These are phyloP conservation scores for Dalechampia spathulata DNA, from an alignment of 441 rosid genomes.

Conservation along the genomic window DNA sequence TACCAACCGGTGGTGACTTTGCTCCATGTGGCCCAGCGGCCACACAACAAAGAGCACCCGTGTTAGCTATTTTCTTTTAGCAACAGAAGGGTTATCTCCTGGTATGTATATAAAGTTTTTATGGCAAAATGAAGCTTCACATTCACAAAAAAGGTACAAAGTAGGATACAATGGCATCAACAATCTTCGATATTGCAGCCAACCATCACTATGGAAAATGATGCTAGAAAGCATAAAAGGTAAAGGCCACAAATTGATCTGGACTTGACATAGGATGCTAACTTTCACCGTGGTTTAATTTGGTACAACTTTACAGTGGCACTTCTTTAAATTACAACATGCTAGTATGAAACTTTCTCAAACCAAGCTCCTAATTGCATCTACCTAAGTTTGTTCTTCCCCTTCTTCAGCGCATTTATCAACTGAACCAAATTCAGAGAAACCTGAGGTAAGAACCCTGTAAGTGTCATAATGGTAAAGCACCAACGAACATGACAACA, in stretches of 20 bases:
- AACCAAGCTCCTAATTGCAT: neutral
- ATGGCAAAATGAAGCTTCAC: constrained; percentile 15
- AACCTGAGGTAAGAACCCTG: neutral
- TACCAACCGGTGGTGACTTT: constrained; percentile 36
- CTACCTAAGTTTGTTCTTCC: neutral
- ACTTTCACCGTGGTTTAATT: constrained; percentile 5
- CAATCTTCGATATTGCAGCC: constrained; percentile 1
- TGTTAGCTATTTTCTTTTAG: constrained; percentile 56
- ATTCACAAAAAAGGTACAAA: constrained; percentile 8
- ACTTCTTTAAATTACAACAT: constrained; percentile 1
- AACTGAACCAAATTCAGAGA: constrained; percentile 13
- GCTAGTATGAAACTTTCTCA: constrained; percentile 7
- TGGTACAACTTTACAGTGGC: neutral
- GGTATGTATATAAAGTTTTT: constrained; percentile 9
- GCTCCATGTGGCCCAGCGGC: constrained; percentile 89
- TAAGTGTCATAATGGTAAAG: neutral
- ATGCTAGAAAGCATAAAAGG: constrained; percentile 13
- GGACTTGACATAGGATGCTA: constrained; percentile 6
- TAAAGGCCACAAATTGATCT: constrained; percentile 2
- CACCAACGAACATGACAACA: neutral
- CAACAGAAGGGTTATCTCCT: constrained; percentile 19
- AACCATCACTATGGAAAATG: constrained; percentile 9
- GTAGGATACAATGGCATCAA: constrained; percentile 8
- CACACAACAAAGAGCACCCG: constrained; percentile 96
- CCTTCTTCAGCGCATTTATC: constrained; percentile 7